Conservation (phyloP, 352 stramenopile genomes). For the Phytophthora palmivora region DNA sequence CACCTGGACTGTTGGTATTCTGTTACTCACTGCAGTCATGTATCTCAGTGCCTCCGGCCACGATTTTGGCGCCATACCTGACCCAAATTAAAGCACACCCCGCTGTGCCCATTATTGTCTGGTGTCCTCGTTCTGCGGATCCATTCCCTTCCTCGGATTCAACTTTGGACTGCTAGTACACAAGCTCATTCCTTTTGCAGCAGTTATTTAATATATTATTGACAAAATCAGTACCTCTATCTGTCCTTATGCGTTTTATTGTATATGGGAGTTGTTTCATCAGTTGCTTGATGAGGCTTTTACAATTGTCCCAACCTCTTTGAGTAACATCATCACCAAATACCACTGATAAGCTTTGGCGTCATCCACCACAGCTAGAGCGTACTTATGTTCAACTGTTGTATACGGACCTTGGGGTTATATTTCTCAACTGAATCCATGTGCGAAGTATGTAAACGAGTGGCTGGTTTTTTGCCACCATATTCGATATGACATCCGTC, state of each 20-base stretch:
- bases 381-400: not conserved
- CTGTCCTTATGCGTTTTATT: conserved; percentile 7
- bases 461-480: not conserved
- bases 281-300: conserved; percentile 1
- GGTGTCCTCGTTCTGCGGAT: conserved; percentile 7
- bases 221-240: conserved; percentile 15
- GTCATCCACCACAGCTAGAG: no score
- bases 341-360: conserved; percentile 11
- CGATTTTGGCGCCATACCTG: conserved; percentile 10
- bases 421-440: not conserved
- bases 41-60: conserved; percentile 14
- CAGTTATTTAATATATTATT: not conserved
- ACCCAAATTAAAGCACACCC: conserved; percentile 6
- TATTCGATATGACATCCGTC: conserved; percentile 8
- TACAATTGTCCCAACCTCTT: conserved; percentile 10
- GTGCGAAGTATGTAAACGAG: not conserved
- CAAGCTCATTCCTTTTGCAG: not conserved
- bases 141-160: conserved; percentile 2
- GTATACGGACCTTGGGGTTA: not conserved
- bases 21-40: conserved; percentile 5
- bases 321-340: conserved; percentile 18
- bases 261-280: conserved; percentile 1
- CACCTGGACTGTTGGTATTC: conserved; percentile 6
- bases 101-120: conserved; percentile 11
- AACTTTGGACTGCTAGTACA: conserved; percentile 14